A percentile compares a stretch with the other conserved stretches of the same genome.
Conservation (phyloP, 495 filamentous ascomycete species). For the Penicillium pulvis region DNA sequence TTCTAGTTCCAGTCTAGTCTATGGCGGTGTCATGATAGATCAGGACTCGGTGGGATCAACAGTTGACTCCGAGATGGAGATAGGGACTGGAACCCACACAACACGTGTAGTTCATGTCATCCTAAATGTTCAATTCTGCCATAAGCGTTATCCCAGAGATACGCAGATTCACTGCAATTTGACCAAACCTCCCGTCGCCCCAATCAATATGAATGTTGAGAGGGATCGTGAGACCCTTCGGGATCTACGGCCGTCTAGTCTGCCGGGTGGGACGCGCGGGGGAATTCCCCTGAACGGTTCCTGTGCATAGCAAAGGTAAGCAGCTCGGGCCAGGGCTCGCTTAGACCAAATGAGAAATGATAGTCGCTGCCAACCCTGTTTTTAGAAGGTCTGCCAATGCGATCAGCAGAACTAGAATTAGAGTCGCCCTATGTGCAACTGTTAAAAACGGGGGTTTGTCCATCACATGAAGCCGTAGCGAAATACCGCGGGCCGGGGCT, state of each 20-base stretch:
- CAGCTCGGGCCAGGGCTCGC: constrained; percentile 21
- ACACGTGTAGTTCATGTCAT: background rate
- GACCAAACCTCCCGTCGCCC: too few species aligned
- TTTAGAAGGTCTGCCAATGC: background rate
- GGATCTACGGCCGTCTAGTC: background rate
- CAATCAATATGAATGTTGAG: background rate
- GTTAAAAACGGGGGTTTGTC: background rate
- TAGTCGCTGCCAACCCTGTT: constrained; percentile 19
- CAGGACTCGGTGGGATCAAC: background rate
- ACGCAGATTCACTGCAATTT: background rate
- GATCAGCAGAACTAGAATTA: background rate
- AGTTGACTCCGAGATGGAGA: background rate
- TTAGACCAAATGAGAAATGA: constrained; percentile 29
- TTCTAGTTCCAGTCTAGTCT: background rate
- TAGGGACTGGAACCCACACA: too few species aligned
- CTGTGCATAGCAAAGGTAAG: constrained; percentile 2
- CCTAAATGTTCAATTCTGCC: background rate
- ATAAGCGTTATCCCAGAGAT: background rate
- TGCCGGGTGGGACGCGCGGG: constrained; percentile 7
- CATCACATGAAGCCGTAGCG: constrained; percentile 17
- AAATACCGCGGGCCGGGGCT: background rate
- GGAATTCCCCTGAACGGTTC: constrained; percentile 18
- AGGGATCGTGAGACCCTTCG: background rate
- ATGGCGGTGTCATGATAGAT: background rate
- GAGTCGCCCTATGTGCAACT: background rate